Percentiles rank a stretch among this genome's conserved stretches.
Evolutionary conservation across 1,139 yeast species (phyloP).

Genomic region (Kodamaea anthophila): DNA sequence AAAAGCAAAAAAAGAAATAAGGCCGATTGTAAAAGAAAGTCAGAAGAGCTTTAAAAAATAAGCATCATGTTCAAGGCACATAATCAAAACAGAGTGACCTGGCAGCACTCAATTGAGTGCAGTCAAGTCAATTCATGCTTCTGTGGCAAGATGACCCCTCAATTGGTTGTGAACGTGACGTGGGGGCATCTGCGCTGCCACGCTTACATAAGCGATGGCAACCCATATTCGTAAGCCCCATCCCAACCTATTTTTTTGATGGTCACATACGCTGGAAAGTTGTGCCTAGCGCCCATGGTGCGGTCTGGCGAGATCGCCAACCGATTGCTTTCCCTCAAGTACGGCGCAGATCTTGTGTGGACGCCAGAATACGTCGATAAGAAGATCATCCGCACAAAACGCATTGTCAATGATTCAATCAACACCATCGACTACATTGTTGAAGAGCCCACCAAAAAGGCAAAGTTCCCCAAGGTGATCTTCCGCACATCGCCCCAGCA

Average conservation of each 20-base stretch:
- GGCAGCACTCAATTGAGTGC: no score
- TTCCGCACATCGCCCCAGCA: slow-evolving; percentile 65
- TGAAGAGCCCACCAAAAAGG: slow-evolving; percentile 5
- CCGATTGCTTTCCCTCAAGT: slow-evolving; percentile 64
- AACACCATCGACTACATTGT: slow-evolving; percentile 55
- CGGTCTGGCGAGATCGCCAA: slow-evolving; percentile 92
- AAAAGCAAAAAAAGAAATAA: slow-evolving; percentile 2
- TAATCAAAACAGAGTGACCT: slow-evolving; percentile 1
- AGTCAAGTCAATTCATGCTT: no score
- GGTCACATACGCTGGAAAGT: slow-evolving; percentile 46
- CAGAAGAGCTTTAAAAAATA: no score
- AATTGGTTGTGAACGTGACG: no score
- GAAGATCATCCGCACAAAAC: slow-evolving; percentile 63
- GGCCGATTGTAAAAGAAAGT: no score
- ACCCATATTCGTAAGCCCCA: no score
- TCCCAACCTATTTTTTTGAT: no score
- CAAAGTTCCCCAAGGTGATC: slow-evolving; percentile 36
- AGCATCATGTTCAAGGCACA: no score
- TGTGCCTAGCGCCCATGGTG: slow-evolving; percentile 94
- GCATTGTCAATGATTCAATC: slow-evolving; percentile 49
- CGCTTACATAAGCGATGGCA: no score
- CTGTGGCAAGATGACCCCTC: no score
- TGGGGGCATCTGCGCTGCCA: no score
- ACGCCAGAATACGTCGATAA: slow-evolving; percentile 90
- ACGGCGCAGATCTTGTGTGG: slow-evolving; percentile 96